These are phyloP conservation scores for Hydrangea macrophylla DNA, from an alignment of 148 eudicot genomes.

Conservation along the genomic window DNA sequence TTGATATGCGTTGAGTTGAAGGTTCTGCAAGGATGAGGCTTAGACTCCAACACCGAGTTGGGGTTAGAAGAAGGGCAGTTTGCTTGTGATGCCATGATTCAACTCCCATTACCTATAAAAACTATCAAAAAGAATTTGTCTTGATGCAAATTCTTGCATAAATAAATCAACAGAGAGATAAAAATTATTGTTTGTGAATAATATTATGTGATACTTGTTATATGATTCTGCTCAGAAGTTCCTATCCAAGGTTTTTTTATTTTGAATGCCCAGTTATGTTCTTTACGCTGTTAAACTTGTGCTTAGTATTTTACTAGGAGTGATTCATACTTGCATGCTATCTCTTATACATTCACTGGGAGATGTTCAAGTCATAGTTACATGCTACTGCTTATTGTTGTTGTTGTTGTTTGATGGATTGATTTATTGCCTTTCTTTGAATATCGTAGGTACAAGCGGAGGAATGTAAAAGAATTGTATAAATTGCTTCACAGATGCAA, in stretches of 20 bases:
- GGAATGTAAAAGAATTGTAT: constrained; percentile 73
- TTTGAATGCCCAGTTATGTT: not conserved
- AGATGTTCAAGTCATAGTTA: too few species aligned
- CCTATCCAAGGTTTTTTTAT: not conserved
- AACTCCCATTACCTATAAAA: too few species aligned
- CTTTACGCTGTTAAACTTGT: not conserved
- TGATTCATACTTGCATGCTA: not conserved
- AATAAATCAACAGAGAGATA: not conserved
- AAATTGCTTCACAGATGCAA: constrained; percentile 91
- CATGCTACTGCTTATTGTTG: not conserved
- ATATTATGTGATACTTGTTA: not conserved
- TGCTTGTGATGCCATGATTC: too few species aligned
- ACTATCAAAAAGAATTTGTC: too few species aligned
- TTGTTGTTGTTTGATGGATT: not conserved
- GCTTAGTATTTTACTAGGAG: not conserved
- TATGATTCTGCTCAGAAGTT: not conserved
- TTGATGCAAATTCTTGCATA: too few species aligned
- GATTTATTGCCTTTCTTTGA: not conserved
- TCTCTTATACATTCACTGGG: too few species aligned
- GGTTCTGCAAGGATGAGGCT: too few species aligned
- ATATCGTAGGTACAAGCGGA: constrained; percentile 60
- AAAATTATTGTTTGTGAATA: not conserved
- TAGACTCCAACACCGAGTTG: too few species aligned
- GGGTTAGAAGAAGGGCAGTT: too few species aligned
- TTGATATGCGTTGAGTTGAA: too few species aligned